Base-by-base conservation (phyloP, 495 filamentous ascomycete genomes). In the Neurospora sp. region DNA sequence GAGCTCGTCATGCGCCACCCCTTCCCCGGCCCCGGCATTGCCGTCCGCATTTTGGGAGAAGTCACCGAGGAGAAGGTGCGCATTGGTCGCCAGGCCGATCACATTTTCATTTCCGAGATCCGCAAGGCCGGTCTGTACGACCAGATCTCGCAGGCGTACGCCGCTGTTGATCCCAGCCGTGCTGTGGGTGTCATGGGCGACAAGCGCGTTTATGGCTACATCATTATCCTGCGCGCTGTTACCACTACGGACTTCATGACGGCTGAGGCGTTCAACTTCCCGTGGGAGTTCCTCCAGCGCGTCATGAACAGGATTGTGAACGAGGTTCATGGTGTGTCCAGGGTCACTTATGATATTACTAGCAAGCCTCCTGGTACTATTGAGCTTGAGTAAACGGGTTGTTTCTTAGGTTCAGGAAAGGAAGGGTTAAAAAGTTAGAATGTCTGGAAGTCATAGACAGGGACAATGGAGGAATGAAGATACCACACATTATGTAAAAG, bases 101-200 rank as follows among this genome's bases (percentile, higher is more conserved):
- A 92, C 74, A 93, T 93, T 78, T 99, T 95, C 84, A 96, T 98
- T 77, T 85, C 87, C 71, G 92, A 92, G 88, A 97, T 99, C 82
- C 85, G 83, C 68, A 90, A 89, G 40, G 94, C 93, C 3, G 96
- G 93, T 22, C 78, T 98, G 2, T 99, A 99, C 79, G 82, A 92
- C 65, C 79, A 94, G 76, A 81, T 82, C 44, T 74, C 72, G 31
- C 78, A 80, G 69, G 95, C 95, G 5, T 97, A 90, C 75, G 96
- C 93, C 22, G 96, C 89, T 18, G 82, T 98, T 37, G 83, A 93
- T 53, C 90, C 90, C 4, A 83, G 78, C 77, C 79, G 75, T 68
- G 91, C 91, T 20, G 94, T 97, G 3, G 91, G 93, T 75, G 92
- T 94, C 18, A 90, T 92, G 87, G 74, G 70, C 22, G 76, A 74